A percentile compares a stretch with the other conserved stretches of the same genome.
phyloP scores from a whole-genome alignment of 768 basidiomycete genomes.

The Boletus speciosus region DNA sequence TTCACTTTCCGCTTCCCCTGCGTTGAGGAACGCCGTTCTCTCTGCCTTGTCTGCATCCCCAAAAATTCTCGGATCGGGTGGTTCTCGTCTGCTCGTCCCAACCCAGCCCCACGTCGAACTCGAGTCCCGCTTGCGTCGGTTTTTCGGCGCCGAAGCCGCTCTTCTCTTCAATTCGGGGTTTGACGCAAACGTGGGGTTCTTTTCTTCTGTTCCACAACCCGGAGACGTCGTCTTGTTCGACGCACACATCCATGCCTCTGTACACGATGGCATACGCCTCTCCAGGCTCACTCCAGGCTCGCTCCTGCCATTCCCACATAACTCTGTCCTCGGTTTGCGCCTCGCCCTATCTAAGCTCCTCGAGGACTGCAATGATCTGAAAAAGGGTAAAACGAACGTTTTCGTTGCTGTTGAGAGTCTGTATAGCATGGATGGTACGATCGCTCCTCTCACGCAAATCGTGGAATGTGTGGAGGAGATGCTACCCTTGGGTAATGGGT shows the following conservation, averaged over 20 bases:
- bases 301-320: slow-evolving; percentile 64
- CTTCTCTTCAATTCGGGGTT: slow-evolving; percentile 91
- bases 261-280: slow-evolving; percentile 85
- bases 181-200: slow-evolving; percentile 89
- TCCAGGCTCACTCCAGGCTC: slow-evolving; percentile 42
- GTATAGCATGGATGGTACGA: slow-evolving; percentile 96
- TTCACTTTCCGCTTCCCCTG: slow-evolving; percentile 61
- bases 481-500: slow-evolving; percentile 60
- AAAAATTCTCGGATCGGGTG: slow-evolving; percentile 80
- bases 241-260: slow-evolving; percentile 85
- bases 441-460: slow-evolving; percentile 70
- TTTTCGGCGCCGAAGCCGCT: slow-evolving; percentile 63
- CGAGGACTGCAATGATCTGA: slow-evolving; percentile 34
- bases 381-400: slow-evolving; percentile 43
- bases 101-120: slow-evolving; percentile 56
- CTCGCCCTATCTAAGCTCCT: slow-evolving; percentile 41
- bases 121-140: slow-evolving; percentile 61
- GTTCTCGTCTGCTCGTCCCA: slow-evolving; percentile 78
- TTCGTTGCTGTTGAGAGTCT: slow-evolving; percentile 87
- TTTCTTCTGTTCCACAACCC: slow-evolving; percentile 71
- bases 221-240: slow-evolving; percentile 81
- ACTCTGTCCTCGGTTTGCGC: slow-evolving; percentile 54
- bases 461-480: slow-evolving; percentile 57
- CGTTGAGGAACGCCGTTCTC: slow-evolving; percentile 59
- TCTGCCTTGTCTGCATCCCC: slow-evolving; percentile 44